Conservation (phyloP, 2,329 filamentous ascomycete species). For the Plenodomus lindquistii region DNA sequence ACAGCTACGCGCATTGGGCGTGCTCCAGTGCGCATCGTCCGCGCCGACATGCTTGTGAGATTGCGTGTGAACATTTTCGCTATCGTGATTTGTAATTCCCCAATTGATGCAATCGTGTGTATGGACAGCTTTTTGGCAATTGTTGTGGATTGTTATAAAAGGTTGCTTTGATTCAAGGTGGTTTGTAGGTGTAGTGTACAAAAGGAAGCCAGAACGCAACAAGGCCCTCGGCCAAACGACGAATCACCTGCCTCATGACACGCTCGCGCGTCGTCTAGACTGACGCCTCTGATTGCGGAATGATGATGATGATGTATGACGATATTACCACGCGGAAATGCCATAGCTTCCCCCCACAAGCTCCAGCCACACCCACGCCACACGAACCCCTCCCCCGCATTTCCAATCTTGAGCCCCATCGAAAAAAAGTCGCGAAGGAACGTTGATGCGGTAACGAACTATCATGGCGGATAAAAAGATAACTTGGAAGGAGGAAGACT, state of each 20-base stretch:
- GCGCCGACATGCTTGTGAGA: not conserved
- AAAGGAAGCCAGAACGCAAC: not conserved
- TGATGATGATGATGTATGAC: conserved; percentile 33
- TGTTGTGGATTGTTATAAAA: no score
- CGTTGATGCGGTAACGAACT: not conserved
- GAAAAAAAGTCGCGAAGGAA: conserved; percentile 1
- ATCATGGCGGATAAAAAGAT: conserved; percentile 18
- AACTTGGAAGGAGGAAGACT: conserved; percentile 26
- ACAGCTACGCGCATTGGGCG: conserved; percentile 8
- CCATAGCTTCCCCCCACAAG: conserved; percentile 15
- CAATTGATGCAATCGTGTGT: not conserved
- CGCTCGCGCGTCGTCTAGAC: not conserved
- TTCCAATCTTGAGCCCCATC: conserved; percentile 17
- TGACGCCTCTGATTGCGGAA: not conserved
- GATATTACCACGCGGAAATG: conserved; percentile 11
- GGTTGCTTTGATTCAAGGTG: not conserved
- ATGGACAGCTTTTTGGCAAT: no score
- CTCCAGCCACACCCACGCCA: not conserved
- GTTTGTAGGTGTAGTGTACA: not conserved
- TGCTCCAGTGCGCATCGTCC: not conserved
- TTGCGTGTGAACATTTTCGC: conserved; percentile 12
- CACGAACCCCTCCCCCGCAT: conserved; percentile 21
- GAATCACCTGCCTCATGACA: not conserved
- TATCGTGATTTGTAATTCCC: not conserved
- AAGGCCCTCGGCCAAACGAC: not conserved